phyloP scores from a whole-genome alignment of 1,284 basidiomycete genomes.

The Sanguinoderma infundibulare region DNA sequence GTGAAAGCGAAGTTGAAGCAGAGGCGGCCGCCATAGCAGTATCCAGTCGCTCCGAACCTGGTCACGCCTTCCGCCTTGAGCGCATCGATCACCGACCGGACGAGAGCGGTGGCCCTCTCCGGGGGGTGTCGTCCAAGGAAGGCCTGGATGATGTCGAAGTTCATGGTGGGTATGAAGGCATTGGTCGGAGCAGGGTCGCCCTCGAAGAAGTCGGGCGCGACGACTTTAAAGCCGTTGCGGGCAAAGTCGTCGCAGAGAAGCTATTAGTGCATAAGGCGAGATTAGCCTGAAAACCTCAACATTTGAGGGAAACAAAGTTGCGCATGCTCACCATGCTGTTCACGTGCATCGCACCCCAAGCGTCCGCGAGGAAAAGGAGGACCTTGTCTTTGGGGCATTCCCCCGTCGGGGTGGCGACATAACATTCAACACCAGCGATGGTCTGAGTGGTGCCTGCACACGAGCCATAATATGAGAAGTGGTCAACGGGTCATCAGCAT shows the following conservation, averaged over 20 bases:
- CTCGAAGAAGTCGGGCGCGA: conserved; percentile 50
- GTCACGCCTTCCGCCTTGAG: conserved; percentile 65
- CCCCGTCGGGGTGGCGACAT: conserved; percentile 49
- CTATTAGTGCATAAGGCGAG: conserved; percentile 32
- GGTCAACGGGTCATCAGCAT: no score
- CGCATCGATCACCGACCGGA: conserved; percentile 61
- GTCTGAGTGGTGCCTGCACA: conserved; percentile 41
- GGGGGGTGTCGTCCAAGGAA: conserved; percentile 57
- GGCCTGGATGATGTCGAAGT: conserved; percentile 46
- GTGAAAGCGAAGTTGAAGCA: conserved; percentile 71
- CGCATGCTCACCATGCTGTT: conserved; percentile 44
- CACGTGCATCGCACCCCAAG: conserved; percentile 50
- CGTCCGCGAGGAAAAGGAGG: conserved; percentile 54
- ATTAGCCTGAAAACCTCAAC: background rate
- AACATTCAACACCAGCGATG: conserved; percentile 51
- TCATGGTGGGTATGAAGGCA: conserved; percentile 19
- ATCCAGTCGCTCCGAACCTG: conserved; percentile 61
- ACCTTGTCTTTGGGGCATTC: conserved; percentile 58
- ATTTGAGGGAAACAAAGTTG: background rate
- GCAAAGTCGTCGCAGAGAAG: conserved; percentile 59
- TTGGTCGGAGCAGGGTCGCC: conserved; percentile 41
- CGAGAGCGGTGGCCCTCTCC: conserved; percentile 46
- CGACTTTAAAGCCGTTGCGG: conserved; percentile 53
- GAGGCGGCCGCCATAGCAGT: conserved; percentile 63
- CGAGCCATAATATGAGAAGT: background rate